A percentile compares a stretch with the other conserved stretches of the same genome.
These are phyloP conservation scores for Ophiostoma montium DNA, from an alignment of 2,329 filamentous ascomycete genomes.

Conservation along the genomic window DNA sequence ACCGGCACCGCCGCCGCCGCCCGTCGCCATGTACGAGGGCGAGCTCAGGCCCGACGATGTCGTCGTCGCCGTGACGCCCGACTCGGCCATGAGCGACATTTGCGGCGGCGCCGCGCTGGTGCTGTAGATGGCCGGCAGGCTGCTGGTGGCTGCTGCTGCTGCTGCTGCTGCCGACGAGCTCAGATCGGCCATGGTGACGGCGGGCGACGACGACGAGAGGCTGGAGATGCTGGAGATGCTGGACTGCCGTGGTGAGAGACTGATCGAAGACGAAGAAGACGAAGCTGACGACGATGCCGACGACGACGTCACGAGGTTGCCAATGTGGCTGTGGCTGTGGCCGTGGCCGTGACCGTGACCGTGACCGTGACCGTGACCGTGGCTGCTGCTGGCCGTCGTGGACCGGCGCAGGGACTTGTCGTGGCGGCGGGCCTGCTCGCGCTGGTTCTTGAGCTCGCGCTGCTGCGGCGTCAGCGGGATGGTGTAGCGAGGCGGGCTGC, in stretches of 20 bases:
- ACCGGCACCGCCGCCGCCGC: too few relatives aligned
- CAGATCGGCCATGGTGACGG: constrained; percentile 28
- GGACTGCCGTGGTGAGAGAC: background rate
- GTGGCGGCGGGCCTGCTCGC: constrained; percentile 43
- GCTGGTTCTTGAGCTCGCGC: constrained; percentile 46
- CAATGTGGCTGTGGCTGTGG: constrained; percentile 1
- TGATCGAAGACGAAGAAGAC: too few relatives aligned
- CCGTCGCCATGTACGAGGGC: constrained; percentile 12
- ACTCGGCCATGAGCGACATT: constrained; percentile 37
- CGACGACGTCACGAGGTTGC: background rate
- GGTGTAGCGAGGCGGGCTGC: constrained; percentile 36
- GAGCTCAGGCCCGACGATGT: constrained; percentile 30
- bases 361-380: too few relatives aligned
- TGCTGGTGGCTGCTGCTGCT: constrained; percentile 22
- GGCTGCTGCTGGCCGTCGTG: background rate
- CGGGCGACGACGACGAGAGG: background rate
- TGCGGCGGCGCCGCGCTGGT: constrained; percentile 28
- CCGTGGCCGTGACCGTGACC: too few relatives aligned
- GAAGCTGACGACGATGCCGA: too few relatives aligned
- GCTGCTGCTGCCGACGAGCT: constrained; percentile 32
- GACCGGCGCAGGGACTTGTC: constrained; percentile 38
- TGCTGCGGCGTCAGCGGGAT: constrained; percentile 39
- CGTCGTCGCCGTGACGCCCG: constrained; percentile 25
- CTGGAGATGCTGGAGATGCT: background rate
- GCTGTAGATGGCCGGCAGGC: constrained; percentile 34